Evolutionary conservation across 2,329 filamentous ascomycete genomes (phyloP).

Genomic region (Fusarium concolor): DNA sequence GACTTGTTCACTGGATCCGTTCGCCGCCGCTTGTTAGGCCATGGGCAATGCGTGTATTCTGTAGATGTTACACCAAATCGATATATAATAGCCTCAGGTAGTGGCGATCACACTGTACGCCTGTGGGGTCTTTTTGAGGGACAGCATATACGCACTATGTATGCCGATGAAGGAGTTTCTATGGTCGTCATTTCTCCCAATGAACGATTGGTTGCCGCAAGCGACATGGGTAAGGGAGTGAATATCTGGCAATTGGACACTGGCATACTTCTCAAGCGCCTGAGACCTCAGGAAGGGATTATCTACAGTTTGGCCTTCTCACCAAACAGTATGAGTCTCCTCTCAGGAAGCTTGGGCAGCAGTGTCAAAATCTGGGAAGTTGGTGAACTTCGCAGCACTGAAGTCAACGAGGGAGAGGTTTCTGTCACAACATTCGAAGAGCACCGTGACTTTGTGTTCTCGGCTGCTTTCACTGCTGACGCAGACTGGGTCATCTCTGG

Average conservation of each 20-base stretch:
- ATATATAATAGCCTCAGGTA: neutral
- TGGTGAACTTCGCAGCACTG: neutral
- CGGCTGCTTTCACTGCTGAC: neutral
- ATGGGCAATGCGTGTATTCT: neutral
- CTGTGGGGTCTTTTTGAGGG: neutral
- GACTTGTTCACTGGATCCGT: neutral
- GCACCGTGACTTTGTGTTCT: neutral
- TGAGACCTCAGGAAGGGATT: neutral
- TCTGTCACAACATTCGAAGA: neutral
- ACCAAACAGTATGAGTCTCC: neutral
- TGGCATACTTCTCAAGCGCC: neutral
- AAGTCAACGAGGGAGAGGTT: neutral
- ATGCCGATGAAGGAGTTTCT: neutral
- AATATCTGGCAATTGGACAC: neutral
- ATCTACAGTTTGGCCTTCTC: neutral
- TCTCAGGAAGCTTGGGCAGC: neutral
- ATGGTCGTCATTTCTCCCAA: neutral
- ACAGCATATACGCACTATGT: neutral
- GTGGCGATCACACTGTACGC: neutral
- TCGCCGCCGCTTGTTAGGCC: neutral
- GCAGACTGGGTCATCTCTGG: neutral
- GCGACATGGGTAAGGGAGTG: neutral
- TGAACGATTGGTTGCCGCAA: neutral
- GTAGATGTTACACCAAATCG: neutral
- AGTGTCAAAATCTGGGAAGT: neutral